Evolutionary conservation across 306 rosid genomes (phyloP), one percentile per base, ranked within the genome.

Genomic region (Acacia crassicarpa): DNA sequence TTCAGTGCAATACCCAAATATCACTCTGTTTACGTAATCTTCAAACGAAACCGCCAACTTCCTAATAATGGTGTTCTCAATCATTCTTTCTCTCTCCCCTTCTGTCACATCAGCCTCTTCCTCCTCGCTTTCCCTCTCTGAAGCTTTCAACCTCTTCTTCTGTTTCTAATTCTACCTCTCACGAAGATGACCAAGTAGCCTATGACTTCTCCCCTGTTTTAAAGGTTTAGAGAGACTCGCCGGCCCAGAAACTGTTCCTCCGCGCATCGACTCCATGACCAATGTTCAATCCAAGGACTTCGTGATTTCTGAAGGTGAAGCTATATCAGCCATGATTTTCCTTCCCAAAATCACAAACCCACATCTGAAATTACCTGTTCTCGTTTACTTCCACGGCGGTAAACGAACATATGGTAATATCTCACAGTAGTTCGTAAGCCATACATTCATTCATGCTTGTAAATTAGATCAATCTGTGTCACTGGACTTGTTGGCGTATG

Each of bases 371-470:
- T 89, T 94, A 51, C 98, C 98, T 45, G 78, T 94, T 5, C 46
- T n/a, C n/a, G n/a, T n/a, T n/a, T n/a, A n/a, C n/a, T n/a, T n/a
- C n/a, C n/a, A n/a, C n/a, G n/a, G n/a, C n/a, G n/a, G n/a, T n/a
- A n/a, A n/a, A n/a, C n/a, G n/a, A n/a, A n/a, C n/a, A n/a, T n/a
- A n/a, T 94, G 0, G 74, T 92, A 4, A 91, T 94, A 86, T 96
- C 99, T 76, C 99, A 93, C 62, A 89, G 90, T 65, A 96, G 99
- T 84, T 87, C 99, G 22, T 96, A 79, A 92, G 79, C 68, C 74
- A 32, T 53, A 49, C 66, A 72, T 81, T 35, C 40, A 5, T 35
- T 69, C 82, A 74, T 72, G 74, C 80, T 45, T 89, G 90, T 88
- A 91, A 82, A 87, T 78, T 89, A 78, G 51, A 51, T 78, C 75